Percentiles rank a stretch among this genome's conserved stretches.
Conservation (phyloP, 2,329 filamentous ascomycete species). For the Diaporthe humulicola region DNA sequence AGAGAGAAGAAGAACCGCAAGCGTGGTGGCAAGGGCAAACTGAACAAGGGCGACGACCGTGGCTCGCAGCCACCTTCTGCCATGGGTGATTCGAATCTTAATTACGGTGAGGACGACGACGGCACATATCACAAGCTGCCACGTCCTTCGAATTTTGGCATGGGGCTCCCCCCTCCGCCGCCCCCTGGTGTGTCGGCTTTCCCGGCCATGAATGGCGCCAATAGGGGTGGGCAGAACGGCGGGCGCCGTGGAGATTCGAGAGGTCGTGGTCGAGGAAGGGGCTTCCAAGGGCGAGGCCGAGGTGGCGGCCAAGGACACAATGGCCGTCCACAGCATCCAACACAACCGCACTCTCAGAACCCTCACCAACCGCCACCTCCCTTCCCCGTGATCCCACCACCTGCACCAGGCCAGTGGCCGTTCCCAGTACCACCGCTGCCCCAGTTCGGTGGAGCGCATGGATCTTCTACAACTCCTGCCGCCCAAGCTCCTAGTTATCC, state of each 20-base stretch:
- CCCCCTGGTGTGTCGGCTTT: constrained; percentile 42
- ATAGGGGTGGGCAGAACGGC: constrained; percentile 50
- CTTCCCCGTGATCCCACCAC: constrained; percentile 41
- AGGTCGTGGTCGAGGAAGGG: constrained; percentile 56
- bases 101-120: constrained; percentile 78
- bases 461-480: constrained; percentile 31
- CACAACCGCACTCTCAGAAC: constrained; percentile 40
- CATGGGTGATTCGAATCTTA: constrained; percentile 61
- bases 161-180: constrained; percentile 61
- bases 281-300: constrained; percentile 56
- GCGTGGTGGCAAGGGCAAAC: constrained; percentile 61
- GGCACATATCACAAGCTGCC: constrained; percentile 80
- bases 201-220: constrained; percentile 34
- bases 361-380: constrained; percentile 45
- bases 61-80: constrained; percentile 48
- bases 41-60: constrained; percentile 56
- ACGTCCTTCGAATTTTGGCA: constrained; percentile 74
- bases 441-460: constrained; percentile 37
- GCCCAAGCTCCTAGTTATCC: constrained; percentile 38
- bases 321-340: constrained; percentile 41
- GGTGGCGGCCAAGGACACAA: constrained; percentile 52
- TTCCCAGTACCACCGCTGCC: constrained; percentile 37
- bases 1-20: constrained; percentile 76
- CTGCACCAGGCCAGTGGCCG: constrained; percentile 43
- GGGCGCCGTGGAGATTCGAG: constrained; percentile 61